Evolutionary conservation across 441 rosid genomes (phyloP).

Genomic region (Pelargonium fulgidum): DNA sequence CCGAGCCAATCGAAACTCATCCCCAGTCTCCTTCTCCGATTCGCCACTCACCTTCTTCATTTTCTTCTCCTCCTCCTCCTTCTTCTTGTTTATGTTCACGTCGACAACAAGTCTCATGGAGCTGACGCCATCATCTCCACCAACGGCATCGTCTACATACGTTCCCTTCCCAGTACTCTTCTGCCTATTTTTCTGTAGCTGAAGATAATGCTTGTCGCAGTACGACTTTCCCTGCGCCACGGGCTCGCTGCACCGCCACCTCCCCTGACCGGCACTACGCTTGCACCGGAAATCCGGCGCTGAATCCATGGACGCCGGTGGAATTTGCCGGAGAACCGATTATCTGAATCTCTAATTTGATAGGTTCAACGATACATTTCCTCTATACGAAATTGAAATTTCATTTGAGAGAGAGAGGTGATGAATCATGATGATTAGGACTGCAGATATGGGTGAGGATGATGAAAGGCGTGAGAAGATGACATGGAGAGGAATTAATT

Average conservation of each 20-base stretch:
- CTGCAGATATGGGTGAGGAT: too few species aligned
- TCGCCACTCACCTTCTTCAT: not conserved
- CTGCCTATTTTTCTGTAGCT: not conserved
- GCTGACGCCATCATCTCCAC: not conserved
- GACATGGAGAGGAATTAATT: too few species aligned
- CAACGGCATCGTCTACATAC: not conserved
- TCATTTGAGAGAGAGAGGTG: too few species aligned
- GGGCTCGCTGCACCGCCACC: constrained; percentile 4
- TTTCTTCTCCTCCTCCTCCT: not conserved
- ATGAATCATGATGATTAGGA: too few species aligned
- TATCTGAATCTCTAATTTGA: not conserved
- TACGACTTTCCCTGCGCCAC: not conserved
- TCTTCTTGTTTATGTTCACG: not conserved
- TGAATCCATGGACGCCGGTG: not conserved
- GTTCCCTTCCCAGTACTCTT: not conserved
- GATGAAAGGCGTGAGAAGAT: too few species aligned
- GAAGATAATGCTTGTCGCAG: not conserved
- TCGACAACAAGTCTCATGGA: not conserved
- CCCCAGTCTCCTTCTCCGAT: not conserved
- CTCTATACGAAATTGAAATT: not conserved
- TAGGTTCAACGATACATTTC: not conserved
- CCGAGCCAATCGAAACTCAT: not conserved
- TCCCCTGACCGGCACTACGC: constrained; percentile 1
- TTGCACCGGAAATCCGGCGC: constrained; percentile 3
- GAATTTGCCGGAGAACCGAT: not conserved